These are phyloP conservation scores for Collybia mongolica DNA, from an alignment of 768 basidiomycete species.

Conservation along the genomic window DNA sequence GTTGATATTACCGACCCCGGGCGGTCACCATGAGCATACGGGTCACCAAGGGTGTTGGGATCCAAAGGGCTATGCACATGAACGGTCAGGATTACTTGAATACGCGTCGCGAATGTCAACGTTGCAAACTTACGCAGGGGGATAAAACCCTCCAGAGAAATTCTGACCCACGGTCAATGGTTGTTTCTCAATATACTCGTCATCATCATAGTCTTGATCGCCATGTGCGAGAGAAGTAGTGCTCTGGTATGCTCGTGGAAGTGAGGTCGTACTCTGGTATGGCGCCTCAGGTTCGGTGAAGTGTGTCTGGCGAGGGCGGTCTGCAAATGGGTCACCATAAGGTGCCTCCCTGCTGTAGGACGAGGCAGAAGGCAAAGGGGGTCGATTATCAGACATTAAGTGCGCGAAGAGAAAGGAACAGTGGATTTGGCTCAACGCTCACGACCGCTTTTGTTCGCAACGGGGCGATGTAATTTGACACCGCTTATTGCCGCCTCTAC, in stretches of 20 bases:
- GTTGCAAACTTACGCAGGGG: slow-evolving; percentile 57
- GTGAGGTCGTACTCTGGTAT: slow-evolving; percentile 34
- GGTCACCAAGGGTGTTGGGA: slow-evolving; percentile 65
- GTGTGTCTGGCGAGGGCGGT: slow-evolving; percentile 59
- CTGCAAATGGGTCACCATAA: slow-evolving; percentile 70
- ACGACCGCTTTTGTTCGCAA: slow-evolving; percentile 21
- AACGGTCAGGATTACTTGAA: slow-evolving; percentile 3
- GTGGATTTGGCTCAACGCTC: slow-evolving; percentile 18
- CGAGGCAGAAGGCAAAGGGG: slow-evolving; percentile 33
- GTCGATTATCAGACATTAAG: slow-evolving; percentile 37
- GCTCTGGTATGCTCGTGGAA: slow-evolving; percentile 56
- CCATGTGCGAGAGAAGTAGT: slow-evolving; percentile 53
- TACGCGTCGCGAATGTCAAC: background rate
- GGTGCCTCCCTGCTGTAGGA: slow-evolving; percentile 29
- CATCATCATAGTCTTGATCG: slow-evolving; percentile 50
- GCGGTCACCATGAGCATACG: slow-evolving; percentile 45
- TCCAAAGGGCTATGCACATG: slow-evolving; percentile 40
- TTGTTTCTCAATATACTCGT: slow-evolving; percentile 75
- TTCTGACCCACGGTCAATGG: slow-evolving; percentile 63
- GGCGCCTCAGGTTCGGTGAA: slow-evolving; percentile 56
- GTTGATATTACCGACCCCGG: slow-evolving; percentile 52
- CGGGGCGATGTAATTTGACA: slow-evolving; percentile 17
- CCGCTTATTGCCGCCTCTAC: slow-evolving; percentile 12
- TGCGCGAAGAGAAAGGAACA: slow-evolving; percentile 12
- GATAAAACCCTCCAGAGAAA: slow-evolving; percentile 68